Base-by-base conservation (phyloP, 2,329 filamentous ascomycete species). In the Cladophialophora exuberans region DNA sequence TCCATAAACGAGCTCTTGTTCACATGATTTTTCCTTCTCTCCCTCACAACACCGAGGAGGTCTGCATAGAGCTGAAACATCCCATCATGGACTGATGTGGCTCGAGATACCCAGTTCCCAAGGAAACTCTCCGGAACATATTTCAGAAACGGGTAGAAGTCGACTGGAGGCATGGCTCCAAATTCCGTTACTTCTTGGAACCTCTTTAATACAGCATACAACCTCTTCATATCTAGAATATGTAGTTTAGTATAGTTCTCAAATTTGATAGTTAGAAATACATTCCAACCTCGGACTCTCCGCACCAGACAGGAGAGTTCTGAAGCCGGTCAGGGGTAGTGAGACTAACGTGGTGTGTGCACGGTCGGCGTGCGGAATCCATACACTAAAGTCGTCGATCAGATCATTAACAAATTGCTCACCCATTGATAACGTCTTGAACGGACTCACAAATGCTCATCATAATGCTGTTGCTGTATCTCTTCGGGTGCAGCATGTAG, bases 381-480 rank as follows among this genome's bases (percentile, higher is more conserved):
- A 49, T 69, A 75, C 5, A 72, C 66, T 57, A 54, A 50, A 9
- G 18, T 46, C 20, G 23, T 17, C 35, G 4, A 15, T 15, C 11
- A 7, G 9, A n/a, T n/a, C 13, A 22, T 20, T 20, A 22, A 18
- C 17, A 39, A 15, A 39, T 39, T 20, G 18, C 11, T 20, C 36
- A 9, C 13, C 5, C 11, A 4, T 22, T 33, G 41, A 56, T 76
- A 59, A 28, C n/a, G 18, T 31, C 23, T 9, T 38, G 13, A 15
- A 6, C 13, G n/a, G 35, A 50, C 49, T n/a, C 36, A 52, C 49
- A 17, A 4, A 52, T 36, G 35, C 67, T 70, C 68, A 74, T 79
- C 23, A 68, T 77, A 48, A 80, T 73, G 55, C 75, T 79, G 57
- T 81, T 81, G 45, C 71, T 76, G 55, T 72, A 79, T 2, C 79